Conservation (phyloP, 2,329 filamentous ascomycete genomes). For the Fusarium verticillioides region DNA sequence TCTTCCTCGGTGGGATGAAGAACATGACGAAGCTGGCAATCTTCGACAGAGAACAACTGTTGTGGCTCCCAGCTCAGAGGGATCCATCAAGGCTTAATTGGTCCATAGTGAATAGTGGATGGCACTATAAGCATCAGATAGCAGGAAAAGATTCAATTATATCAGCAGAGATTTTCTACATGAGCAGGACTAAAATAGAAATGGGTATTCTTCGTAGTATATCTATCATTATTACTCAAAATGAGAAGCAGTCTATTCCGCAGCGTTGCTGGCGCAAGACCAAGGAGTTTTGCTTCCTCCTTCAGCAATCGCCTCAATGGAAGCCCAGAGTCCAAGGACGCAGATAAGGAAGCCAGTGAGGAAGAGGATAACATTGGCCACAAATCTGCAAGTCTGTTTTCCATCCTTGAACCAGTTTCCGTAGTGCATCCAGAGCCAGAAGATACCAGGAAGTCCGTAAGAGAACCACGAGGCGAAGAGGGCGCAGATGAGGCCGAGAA, state of each 20-base stretch:
- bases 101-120: too few species aligned
- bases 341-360: constrained; percentile 51
- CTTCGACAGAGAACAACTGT: not conserved
- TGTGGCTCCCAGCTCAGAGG: not conserved
- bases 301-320: constrained; percentile 50
- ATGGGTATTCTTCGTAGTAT: constrained; percentile 8
- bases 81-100: not conserved
- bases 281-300: constrained; percentile 49
- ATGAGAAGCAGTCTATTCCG: not conserved
- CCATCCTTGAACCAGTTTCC: constrained; percentile 52
- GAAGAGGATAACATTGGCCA: constrained; percentile 48
- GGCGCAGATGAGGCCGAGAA: constrained; percentile 71
- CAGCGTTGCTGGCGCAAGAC: constrained; percentile 49
- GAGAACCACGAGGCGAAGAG: constrained; percentile 77
- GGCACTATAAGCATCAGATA: fast-evolving
- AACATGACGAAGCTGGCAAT: constrained; percentile 62
- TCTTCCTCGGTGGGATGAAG: constrained; percentile 66
- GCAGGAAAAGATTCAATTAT: too few species aligned
- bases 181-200: not conserved
- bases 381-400: constrained; percentile 48
- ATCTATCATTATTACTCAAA: not conserved
- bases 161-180: fast-evolving
- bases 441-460: constrained; percentile 58
- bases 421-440: constrained; percentile 61
- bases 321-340: constrained; percentile 54